Evolutionary conservation across 2,329 filamentous ascomycete species (phyloP), one percentile per base, ranked within the genome.

Genomic region (Cercospora sojina): DNA sequence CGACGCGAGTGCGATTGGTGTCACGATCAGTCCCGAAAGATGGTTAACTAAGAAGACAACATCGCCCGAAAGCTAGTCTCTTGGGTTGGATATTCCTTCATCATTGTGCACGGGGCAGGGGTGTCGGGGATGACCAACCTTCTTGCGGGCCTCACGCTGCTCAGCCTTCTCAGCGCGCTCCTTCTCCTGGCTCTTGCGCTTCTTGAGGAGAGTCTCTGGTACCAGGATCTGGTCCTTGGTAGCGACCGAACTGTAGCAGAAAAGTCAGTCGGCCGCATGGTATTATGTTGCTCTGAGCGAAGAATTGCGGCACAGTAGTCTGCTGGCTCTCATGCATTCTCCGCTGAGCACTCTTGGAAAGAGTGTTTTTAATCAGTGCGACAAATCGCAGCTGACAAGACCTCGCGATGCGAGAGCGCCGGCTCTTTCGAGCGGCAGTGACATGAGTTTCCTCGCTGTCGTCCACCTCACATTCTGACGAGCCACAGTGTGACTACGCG

Each of bases 161-260:
- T 74, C 71, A 75, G 87, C 83, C 81, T 90, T 90, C 85, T 94
- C 91, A 83, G 95, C 93, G 83, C 93, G 91, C 82, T 93, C 93
- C 90, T 97, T 97, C 90, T 99, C 95, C 86, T 97, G 94, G 83
- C 89, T 92, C 93, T 99, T 99, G 87, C 95, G 92, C 92, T 99
- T 99, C 91, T 99, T 99, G 83, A 99, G 89, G 80, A 99, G 92
- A 78, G 95, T 99, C 92, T 99, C 95, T 77, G 95, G 95, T 81
- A 98, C 92, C 82, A 98, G 87, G 82, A 99, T 89, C 83, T 98
- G 91, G 83, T 97, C 92, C 84, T 93, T 85, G 83, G 93, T 96
- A 76, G 95, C 92, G 80, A 97, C 91, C 84, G 89, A 89, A 85
- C 93, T 97, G 80, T 79, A 80, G 58, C n/a, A 66, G 53, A 68